Evolutionary conservation across 1,139 yeast genomes (phyloP), one percentile per base, ranked within the genome.

Genomic region (Geotrichum cucujoidarum): DNA sequence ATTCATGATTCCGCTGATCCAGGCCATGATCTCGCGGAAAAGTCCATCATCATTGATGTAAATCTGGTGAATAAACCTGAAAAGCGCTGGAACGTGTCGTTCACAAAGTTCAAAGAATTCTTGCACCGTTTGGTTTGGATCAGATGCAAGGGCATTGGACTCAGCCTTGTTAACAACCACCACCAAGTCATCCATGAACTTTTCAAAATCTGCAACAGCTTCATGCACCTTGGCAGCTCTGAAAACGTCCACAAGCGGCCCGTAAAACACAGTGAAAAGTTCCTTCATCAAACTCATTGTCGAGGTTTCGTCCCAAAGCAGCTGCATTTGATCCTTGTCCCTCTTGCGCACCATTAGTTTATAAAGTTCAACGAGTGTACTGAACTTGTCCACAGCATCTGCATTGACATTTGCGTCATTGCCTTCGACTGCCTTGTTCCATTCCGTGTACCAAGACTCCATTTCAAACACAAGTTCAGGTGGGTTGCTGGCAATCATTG

Each of bases 251-350:
- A 89, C 85, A 61, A 90, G 69, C 1, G 97, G 97, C 55, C 86
- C 88, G 63, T 89, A 89, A 57, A 90, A 84, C 49, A 88, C 74
- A 0, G 89, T 77, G 37, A 90, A 73, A 34, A 87, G 71, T 49
- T 85, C 86, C 55, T 83, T 83, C 49, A 89, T 70, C 38, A 90
- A 71, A 41, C 73, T 73, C 21, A 89, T 80, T 37, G 94, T 69
- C 57, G 83, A 86, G 0, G 92, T 89, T 58, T 89, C 95, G 47
- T 80, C 80, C 94, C 96, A 87, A 41, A 90, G 66, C 60, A 81
- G 80, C 57, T 81, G 82, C 72, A 89, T 66, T 41, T 83, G 69
- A 48, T 80, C 78, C 62, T 87, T 88, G 62, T 90, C 97, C 39
- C 80, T 77, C 51, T 78, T 81, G 37, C 95, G 75, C 1, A 86